Conservation (phyloP, 2,329 filamentous ascomycete species). For the Fusarium clavum region DNA sequence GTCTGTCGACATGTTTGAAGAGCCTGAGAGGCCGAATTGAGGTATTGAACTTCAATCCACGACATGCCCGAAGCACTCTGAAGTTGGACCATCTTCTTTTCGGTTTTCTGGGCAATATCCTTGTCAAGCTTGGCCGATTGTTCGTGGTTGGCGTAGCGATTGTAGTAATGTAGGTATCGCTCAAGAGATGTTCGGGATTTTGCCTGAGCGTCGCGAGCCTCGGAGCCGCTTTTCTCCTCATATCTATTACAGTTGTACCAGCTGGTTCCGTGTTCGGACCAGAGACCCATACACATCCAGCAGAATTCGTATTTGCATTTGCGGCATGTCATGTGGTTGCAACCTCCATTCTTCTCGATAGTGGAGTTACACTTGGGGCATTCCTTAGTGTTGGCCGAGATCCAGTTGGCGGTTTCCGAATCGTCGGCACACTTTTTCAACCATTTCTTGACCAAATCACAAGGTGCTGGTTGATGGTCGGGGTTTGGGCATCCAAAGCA, state of each 20-base stretch:
- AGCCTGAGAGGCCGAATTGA: conserved; percentile 91
- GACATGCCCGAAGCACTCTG: conserved; percentile 95
- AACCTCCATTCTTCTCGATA: conserved; percentile 98
- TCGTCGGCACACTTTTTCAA: conserved; percentile 98
- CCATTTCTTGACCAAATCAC: conserved; percentile 92
- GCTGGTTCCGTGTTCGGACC: conserved; percentile 98
- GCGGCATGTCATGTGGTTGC: conserved; percentile 97
- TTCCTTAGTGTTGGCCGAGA: conserved; percentile 98
- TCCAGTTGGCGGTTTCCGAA: conserved; percentile 99
- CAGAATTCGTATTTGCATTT: conserved; percentile 98
- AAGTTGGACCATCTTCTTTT: conserved; percentile 98
- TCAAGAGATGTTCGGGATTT: conserved; percentile 91
- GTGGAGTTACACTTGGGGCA: conserved; percentile 96
- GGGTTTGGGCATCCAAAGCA: conserved; percentile 93
- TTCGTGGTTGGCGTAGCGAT: conserved; percentile 98
- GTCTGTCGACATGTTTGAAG: conserved; percentile 98
- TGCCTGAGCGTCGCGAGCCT: conserved; percentile 91
- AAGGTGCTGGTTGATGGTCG: conserved; percentile 95
- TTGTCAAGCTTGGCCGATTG: conserved; percentile 97
- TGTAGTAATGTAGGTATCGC: conserved; percentile 99
- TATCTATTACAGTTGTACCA: conserved; percentile 99
- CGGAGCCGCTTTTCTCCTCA: conserved; percentile 93
- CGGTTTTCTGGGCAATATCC: conserved; percentile 94
- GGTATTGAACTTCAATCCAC: conserved; percentile 99
- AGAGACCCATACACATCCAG: conserved; percentile 99